Evolutionary conservation across 2,329 filamentous ascomycete species (phyloP), one percentile per base, ranked within the genome.

Genomic region (Exophiala sideris): DNA sequence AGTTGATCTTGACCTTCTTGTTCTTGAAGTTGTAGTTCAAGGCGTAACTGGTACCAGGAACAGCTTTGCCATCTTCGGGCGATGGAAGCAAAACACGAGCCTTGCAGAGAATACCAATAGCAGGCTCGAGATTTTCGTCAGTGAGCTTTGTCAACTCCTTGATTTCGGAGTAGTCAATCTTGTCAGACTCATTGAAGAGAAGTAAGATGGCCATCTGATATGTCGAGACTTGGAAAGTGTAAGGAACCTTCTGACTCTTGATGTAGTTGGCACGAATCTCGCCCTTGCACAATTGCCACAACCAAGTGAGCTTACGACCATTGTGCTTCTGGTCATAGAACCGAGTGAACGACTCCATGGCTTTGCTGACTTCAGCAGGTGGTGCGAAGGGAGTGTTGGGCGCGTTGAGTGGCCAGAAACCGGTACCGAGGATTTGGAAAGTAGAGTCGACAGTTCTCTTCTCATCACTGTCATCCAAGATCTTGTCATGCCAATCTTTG

Each of bases 241-340:
- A 96, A 0, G 92, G 90, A 1, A 91, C 89, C 76, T 96, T 97
- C 66, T 84, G 84, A 68, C 78, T 84, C 75, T 90, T 95, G 78
- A 89, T 87, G 72, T 96, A 99, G 66, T 91, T 92, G 35, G 91
- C 89, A 71, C 91, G 92, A 57, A 99, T 83, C 71, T 99, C 94
- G 52, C 94, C 94, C 77, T 97, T 99, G 80, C 91, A 97, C 48
- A 99, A 77, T 70, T 97, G 91, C 94, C 94, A 99, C 52, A 99
- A 73, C 94, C 94, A 99, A 6, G 92, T 96, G 36, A 99, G 79
- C 75, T 97, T 99, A 57, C 94, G 88, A 34, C 94, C 94, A 63
- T 87, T 94, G 70, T 99, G 94, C 79, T 97, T 99, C 71, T 91
- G 86, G 73, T 89, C 91, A 78, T 99, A 99, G 71, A 95, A 99